Percentiles rank a stretch among this genome's conserved stretches.
phyloP scores from a whole-genome alignment of 306 rosid genomes.

The Castanea sativa region DNA sequence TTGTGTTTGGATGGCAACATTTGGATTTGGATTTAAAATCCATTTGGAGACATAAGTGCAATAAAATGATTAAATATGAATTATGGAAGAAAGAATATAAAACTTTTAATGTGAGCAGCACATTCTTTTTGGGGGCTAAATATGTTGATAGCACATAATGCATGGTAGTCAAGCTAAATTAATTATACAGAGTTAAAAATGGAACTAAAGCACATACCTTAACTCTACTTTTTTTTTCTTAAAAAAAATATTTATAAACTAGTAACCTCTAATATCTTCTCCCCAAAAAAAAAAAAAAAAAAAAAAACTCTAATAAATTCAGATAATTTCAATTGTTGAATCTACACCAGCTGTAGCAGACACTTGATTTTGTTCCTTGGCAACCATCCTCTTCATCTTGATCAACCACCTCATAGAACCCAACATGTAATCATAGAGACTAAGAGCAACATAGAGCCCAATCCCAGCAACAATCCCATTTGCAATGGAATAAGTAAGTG shows the following conservation, averaged over 20 bases:
- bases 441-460: slow-evolving; percentile 68
- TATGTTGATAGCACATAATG: too few species aligned
- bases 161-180: too few species aligned
- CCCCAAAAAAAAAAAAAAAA: neutral
- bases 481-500: slow-evolving; percentile 83
- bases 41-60: too few species aligned
- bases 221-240: too few species aligned
- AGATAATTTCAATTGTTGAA: slow-evolving; percentile 42
- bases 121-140: too few species aligned
- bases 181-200: neutral
- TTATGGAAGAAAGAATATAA: too few species aligned
- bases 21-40: too few species aligned
- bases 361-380: slow-evolving; percentile 76
- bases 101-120: too few species aligned
- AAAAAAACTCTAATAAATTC: slow-evolving; percentile 17
- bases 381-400: slow-evolving; percentile 58
- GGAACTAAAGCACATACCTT: neutral
- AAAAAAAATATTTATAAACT: too few species aligned
- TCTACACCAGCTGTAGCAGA: slow-evolving; percentile 54
- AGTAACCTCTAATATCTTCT: neutral
- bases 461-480: slow-evolving; percentile 86
- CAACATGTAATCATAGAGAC: slow-evolving; percentile 48
- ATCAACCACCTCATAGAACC: slow-evolving; percentile 45
- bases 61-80: too few species aligned
- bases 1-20: too few species aligned